Evolutionary conservation across 1,284 basidiomycete species (phyloP).

Genomic region (Agroathelia rolfsii): DNA sequence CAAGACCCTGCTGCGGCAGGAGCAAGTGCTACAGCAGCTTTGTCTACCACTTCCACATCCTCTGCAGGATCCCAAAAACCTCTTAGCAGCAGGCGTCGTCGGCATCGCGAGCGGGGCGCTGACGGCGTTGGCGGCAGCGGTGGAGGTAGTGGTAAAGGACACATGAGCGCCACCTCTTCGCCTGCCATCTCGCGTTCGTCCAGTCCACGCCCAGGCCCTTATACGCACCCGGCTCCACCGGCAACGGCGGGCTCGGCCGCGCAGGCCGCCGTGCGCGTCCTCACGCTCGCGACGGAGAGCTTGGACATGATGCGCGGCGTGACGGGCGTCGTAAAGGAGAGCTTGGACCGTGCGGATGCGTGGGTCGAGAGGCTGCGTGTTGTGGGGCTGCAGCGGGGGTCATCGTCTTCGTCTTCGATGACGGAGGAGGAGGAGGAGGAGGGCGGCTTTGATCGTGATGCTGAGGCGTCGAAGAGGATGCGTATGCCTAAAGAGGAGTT

Average conservation of each 20-base stretch:
- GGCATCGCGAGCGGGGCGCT: conserved; percentile 9
- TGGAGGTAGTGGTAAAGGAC: conserved; percentile 11
- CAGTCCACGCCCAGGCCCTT: conserved; percentile 8
- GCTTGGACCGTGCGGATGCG: conserved; percentile 80
- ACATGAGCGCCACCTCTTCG: too few relatives aligned
- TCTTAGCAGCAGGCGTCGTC: conserved; percentile 22
- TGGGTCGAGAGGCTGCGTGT: conserved; percentile 67
- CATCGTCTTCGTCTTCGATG: conserved; percentile 15
- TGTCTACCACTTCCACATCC: conserved; percentile 8
- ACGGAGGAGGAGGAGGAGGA: conserved; percentile 11
- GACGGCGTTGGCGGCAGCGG: conserved; percentile 1
- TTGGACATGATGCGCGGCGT: conserved; percentile 86
- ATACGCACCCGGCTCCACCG: conserved; percentile 22
- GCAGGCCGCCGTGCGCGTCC: conserved; percentile 70
- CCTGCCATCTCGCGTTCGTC: background rate
- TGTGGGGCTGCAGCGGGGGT: conserved; percentile 62
- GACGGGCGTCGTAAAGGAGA: conserved; percentile 79
- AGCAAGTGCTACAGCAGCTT: conserved; percentile 12
- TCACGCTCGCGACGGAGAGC: conserved; percentile 83
- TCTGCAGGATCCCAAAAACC: conserved; percentile 15
- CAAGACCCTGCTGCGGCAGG: conserved; percentile 3
- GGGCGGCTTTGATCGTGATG: conserved; percentile 1
- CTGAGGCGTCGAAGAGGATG: too few relatives aligned
- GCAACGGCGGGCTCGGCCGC: conserved; percentile 48
- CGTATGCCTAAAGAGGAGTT: too few relatives aligned